Base-by-base conservation (phyloP, 2,329 filamentous ascomycete species). In the Blastomyces parvus region DNA sequence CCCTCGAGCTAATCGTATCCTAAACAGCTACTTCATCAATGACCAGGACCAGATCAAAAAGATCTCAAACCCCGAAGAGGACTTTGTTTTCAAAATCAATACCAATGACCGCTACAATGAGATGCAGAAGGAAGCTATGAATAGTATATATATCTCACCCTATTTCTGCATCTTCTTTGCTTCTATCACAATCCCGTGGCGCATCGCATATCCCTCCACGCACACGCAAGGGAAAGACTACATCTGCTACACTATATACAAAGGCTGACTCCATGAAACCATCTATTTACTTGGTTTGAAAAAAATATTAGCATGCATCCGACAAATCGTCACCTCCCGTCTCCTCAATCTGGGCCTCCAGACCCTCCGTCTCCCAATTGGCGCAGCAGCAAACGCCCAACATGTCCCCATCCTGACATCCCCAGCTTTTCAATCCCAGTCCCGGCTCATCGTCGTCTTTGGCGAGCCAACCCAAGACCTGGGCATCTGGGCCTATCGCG, bases 91-190 rank as follows among this genome's bases (percentile, higher is more conserved):
- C 80, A 87, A 86, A 72, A 75, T 89, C 61, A 88, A 84, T 72
- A 86, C 84, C 68, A 91, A 91, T 74, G 79, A 84, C n/a, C 86
- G 91, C 46, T 82, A 88, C 76, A 96, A 96, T 73, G 83, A 88
- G 50, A 80, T 88, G 25, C 90, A 91, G 69, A 83, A 87, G 22
- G 88, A 88, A 67, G 81, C 86, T 48, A 86, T 96, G 75, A 88
- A 95, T 69, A 77, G 90, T 90, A 73, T 48, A 59, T 14, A 30
- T 38, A 59, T n/a, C 7, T 7, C 57, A 17, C 17, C 52, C 48
- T 48, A 40, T 40, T 52, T 55, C 13, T 42, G 17, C 38, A 14
- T 40, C 38, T 17, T 13, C 40, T 11, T 25, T 25, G 59, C 40
- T 11, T 25, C 22, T 61, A 30, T 40, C 46, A 36, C 17, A 30